A percentile compares a stretch with the other conserved stretches of the same genome.
Conservation (phyloP, 257 asterid species). For the Petunia axillaris region DNA sequence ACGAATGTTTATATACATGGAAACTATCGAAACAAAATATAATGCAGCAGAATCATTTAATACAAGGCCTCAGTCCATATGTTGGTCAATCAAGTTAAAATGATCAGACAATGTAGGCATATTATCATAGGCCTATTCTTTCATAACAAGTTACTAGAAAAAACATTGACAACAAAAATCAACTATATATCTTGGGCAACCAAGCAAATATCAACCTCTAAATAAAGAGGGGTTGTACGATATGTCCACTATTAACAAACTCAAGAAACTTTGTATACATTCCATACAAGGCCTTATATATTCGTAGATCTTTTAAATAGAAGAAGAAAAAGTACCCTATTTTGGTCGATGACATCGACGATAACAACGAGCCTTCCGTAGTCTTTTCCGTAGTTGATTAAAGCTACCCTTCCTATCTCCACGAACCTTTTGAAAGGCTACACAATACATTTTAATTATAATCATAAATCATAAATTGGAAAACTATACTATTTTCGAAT, state of each 20-base stretch:
- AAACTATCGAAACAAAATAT: background rate
- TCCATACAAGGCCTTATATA: too few species aligned
- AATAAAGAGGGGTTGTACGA: too few species aligned
- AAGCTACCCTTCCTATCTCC: conserved; percentile 92
- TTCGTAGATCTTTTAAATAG: background rate
- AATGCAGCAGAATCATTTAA: background rate
- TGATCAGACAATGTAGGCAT: conserved; percentile 26
- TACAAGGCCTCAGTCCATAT: conserved; percentile 4
- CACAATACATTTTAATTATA: background rate
- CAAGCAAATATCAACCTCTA: too few species aligned
- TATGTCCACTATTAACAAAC: too few species aligned
- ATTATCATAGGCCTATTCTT: background rate
- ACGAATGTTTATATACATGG: too few species aligned
- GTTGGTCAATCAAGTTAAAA: conserved; percentile 2
- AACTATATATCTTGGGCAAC: too few species aligned
- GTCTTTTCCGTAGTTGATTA: conserved; percentile 86
- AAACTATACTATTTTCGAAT: background rate
- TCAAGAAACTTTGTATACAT: too few species aligned
- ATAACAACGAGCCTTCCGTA: conserved; percentile 89
- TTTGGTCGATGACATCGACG: conserved; percentile 88
- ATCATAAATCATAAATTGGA: too few species aligned
- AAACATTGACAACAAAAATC: too few species aligned
- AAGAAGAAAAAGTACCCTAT: conserved; percentile 48
- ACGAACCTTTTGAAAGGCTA: conserved; percentile 97
- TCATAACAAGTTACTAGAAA: too few species aligned